These are phyloP conservation scores for Podila epigama DNA, from an alignment of 192 early-diverging fungal genomes.

Conservation along the genomic window DNA sequence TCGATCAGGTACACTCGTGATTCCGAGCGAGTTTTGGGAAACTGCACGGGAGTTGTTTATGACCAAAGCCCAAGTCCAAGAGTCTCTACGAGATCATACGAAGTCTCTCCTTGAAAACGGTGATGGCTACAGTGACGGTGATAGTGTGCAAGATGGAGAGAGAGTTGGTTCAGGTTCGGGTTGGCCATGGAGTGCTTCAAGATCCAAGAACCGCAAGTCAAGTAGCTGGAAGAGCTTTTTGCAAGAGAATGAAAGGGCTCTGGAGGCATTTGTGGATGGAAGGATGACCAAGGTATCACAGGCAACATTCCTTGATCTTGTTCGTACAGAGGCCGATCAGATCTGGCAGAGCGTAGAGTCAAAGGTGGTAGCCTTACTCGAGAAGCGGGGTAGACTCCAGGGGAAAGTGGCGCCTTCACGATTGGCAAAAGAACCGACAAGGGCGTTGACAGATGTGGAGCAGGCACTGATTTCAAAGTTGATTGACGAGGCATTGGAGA, in stretches of 20 bases:
- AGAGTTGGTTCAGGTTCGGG: too few relatives aligned
- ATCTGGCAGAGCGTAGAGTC: constrained; percentile 40
- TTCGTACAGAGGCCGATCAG: constrained; percentile 23
- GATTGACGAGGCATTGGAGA: constrained; percentile 66
- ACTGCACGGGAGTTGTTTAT: constrained; percentile 25
- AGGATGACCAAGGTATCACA: constrained; percentile 29
- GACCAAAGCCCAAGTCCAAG: constrained; percentile 22
- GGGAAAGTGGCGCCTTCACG: constrained; percentile 5
- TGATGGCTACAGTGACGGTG: neutral
- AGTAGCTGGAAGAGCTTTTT: constrained; percentile 27
- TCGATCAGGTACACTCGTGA: constrained; percentile 14
- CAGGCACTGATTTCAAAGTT: constrained; percentile 51
- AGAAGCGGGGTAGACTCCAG: constrained; percentile 36
- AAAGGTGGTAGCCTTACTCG: constrained; percentile 29
- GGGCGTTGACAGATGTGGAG: constrained; percentile 22
- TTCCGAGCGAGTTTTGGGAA: constrained; percentile 33
- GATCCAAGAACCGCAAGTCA: constrained; percentile 9
- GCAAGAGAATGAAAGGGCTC: constrained; percentile 24
- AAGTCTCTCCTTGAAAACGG: constrained; percentile 1
- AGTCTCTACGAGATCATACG: constrained; percentile 7
- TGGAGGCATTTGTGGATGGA: constrained; percentile 26
- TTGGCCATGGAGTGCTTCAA: constrained; percentile 7
- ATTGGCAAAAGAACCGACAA: neutral
- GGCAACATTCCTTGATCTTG: constrained; percentile 23
- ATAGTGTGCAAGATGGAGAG: neutral